Conservation (phyloP, 345 rosid genomes). For the Jatropha curcas region DNA sequence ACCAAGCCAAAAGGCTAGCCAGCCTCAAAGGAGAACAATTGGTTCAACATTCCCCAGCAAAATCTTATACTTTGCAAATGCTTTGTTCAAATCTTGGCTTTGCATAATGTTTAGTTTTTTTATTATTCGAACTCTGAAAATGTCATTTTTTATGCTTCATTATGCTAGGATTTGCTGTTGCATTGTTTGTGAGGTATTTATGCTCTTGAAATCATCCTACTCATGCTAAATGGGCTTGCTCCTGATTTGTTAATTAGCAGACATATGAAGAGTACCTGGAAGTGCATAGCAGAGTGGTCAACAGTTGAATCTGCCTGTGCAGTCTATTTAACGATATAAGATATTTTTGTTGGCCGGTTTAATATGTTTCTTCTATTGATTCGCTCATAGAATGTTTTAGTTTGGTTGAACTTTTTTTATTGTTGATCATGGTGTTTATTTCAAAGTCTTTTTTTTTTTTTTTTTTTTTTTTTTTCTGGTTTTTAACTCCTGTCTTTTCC, state of each 20-base stretch:
- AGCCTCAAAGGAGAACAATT: too few species aligned
- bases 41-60: background rate
- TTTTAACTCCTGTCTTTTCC: background rate
- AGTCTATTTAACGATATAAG: constrained; percentile 45
- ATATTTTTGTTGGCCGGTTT: constrained; percentile 4
- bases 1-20: background rate
- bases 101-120: too few species aligned
- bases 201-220: background rate
- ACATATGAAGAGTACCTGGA: constrained; percentile 95
- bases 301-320: constrained; percentile 56
- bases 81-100: background rate
- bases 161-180: background rate
- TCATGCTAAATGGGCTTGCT: constrained; percentile 5
- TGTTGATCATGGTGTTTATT: background rate
- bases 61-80: background rate
- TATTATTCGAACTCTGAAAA: too few species aligned
- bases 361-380: constrained; percentile 7
- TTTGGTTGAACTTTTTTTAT: background rate
- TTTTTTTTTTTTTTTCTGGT: background rate
- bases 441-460: background rate
- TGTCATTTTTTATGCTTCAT: too few species aligned
- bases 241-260: constrained; percentile 53
- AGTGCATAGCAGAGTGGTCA: constrained; percentile 70
- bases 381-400: background rate
- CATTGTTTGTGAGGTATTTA: background rate